Evolutionary conservation across 495 filamentous ascomycete species (phyloP).

Genomic region (Neurospora sp.): DNA sequence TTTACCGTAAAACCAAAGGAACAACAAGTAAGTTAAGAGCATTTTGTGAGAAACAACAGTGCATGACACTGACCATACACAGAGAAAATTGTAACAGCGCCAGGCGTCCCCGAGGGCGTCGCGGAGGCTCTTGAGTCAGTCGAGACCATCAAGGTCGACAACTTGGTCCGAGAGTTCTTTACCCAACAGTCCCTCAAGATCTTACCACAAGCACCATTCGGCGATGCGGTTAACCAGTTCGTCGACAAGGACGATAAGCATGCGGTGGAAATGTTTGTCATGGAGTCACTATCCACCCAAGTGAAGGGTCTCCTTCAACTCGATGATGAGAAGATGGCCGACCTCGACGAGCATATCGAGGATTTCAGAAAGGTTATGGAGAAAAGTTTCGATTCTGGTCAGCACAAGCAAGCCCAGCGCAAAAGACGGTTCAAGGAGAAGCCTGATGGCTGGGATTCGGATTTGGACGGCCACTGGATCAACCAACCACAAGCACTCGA

Average conservation of each 20-base stretch:
- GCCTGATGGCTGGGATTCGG: conserved; percentile 77
- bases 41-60: not conserved
- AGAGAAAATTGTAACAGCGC: conserved; percentile 24
- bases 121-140: conserved; percentile 48
- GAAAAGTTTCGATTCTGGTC: conserved; percentile 57
- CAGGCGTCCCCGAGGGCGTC: conserved; percentile 42
- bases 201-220: conserved; percentile 80
- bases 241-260: conserved; percentile 94
- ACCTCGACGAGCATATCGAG: conserved; percentile 59
- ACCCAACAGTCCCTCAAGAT: conserved; percentile 78
- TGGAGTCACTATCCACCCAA: conserved; percentile 65
- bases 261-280: conserved; percentile 82
- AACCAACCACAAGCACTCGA: conserved; percentile 64
- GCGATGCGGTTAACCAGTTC: conserved; percentile 87
- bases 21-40: conserved; percentile 23
- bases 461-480: conserved; percentile 76
- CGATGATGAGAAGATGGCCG: conserved; percentile 51
- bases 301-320: conserved; percentile 64
- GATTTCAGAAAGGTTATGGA: conserved; percentile 60
- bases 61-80: conserved; percentile 1
- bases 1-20: conserved; percentile 69
- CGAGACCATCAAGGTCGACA: conserved; percentile 78
- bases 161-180: conserved; percentile 78
- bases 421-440: conserved; percentile 55
- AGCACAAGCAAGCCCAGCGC: conserved; percentile 45